A percentile compares a stretch with the other conserved stretches of the same genome.
Evolutionary conservation across 805 yeast genomes (phyloP).

Genomic region (Metschnikowia gelsemii): DNA sequence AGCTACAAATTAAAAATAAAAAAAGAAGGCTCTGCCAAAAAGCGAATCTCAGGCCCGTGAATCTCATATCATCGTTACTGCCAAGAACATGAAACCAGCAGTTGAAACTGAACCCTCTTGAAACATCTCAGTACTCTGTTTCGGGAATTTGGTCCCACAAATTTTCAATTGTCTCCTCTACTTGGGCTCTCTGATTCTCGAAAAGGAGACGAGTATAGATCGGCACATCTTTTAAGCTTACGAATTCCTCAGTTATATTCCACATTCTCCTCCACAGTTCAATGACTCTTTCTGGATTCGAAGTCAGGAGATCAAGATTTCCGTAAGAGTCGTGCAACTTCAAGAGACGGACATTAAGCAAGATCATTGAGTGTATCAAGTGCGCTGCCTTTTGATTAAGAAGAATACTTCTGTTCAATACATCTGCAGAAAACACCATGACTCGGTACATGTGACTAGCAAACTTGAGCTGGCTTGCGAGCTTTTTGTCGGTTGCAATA

Average conservation of each 20-base stretch:
- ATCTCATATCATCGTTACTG: too few relatives aligned
- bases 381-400: too few relatives aligned
- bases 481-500: background rate
- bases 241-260: background rate
- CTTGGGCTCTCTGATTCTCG: background rate
- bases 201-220: background rate
- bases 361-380: too few relatives aligned
- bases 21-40: too few relatives aligned
- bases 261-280: background rate
- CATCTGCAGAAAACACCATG: background rate
- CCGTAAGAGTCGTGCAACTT: background rate
- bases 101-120: too few relatives aligned
- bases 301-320: background rate
- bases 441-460: background rate
- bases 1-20: too few relatives aligned
- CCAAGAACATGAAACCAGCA: too few relatives aligned
- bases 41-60: too few relatives aligned
- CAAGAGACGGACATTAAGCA: too few relatives aligned
- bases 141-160: background rate
- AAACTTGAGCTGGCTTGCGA: background rate
- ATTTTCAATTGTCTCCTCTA: background rate
- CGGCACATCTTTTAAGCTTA: background rate
- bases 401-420: too few relatives aligned
- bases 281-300: background rate
- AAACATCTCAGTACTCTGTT: too few relatives aligned